Evolutionary conservation across 2,329 filamentous ascomycete genomes (phyloP).

Genomic region (Xylariaceae sp.): DNA sequence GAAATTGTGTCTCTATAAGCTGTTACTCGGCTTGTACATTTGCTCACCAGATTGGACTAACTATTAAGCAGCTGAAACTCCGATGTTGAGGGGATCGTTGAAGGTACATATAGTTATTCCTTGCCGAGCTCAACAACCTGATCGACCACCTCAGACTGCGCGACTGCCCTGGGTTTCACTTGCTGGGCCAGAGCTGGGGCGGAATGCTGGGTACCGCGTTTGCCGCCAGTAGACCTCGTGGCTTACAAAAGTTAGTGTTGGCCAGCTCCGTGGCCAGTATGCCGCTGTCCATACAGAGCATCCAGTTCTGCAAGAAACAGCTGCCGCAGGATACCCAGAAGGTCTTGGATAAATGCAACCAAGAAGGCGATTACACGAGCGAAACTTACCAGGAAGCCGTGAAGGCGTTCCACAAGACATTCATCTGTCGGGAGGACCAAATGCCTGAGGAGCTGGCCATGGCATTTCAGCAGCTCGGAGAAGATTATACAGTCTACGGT

Average conservation of each 20-base stretch:
- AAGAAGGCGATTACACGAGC: slow-evolving; percentile 7
- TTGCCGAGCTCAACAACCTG: background rate
- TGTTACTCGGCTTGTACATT: too few relatives aligned
- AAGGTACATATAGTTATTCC: too few relatives aligned
- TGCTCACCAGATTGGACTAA: too few relatives aligned
- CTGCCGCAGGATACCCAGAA: slow-evolving; percentile 4
- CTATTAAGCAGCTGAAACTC: too few relatives aligned
- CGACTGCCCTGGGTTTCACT: background rate
- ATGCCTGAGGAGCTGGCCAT: background rate
- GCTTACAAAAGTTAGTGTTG: background rate
- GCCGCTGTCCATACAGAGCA: background rate
- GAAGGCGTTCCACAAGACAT: slow-evolving; percentile 3
- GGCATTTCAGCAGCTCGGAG: too few relatives aligned
- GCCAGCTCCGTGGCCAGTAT: background rate
- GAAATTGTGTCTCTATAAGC: too few relatives aligned
- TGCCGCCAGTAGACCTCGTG: background rate
- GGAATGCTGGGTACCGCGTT: background rate
- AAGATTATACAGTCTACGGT: too few relatives aligned
- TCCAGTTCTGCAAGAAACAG: background rate
- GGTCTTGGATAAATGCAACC: slow-evolving; percentile 6
- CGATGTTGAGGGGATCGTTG: too few relatives aligned
- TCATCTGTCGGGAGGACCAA: slow-evolving; percentile 11
- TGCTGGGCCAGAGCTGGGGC: slow-evolving; percentile 1
- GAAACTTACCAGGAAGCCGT: slow-evolving; percentile 6
- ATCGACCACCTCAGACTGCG: slow-evolving; percentile 1